phyloP scores from a whole-genome alignment of 805 yeast genomes.

The Saccharomycopsis fibuligera region DNA sequence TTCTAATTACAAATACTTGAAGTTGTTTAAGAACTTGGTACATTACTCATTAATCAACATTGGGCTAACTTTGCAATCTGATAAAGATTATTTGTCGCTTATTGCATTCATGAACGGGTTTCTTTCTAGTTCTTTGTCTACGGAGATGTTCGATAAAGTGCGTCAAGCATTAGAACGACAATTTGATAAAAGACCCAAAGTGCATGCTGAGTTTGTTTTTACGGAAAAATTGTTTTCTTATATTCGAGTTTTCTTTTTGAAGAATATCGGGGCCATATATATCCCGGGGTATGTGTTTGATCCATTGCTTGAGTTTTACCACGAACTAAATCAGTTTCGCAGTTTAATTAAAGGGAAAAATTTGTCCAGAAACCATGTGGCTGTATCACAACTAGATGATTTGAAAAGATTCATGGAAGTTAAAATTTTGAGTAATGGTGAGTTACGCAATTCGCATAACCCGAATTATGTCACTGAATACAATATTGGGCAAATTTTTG shows the following conservation, averaged over 20 bases:
- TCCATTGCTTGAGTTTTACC: slow-evolving; percentile 10
- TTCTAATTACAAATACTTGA: background rate
- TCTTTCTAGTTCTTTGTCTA: slow-evolving; percentile 1
- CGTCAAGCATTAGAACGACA: background rate
- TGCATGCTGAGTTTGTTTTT: background rate
- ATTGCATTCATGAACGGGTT: slow-evolving; percentile 14
- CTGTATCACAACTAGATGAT: slow-evolving; percentile 1
- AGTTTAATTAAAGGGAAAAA: background rate
- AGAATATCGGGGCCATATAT: slow-evolving; percentile 6
- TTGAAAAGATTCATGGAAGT: slow-evolving; percentile 3
- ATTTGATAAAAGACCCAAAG: background rate
- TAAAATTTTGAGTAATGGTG: slow-evolving; percentile 5
- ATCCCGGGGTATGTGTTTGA: slow-evolving; percentile 7
- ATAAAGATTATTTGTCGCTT: slow-evolving; percentile 3
- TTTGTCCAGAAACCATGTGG: background rate
- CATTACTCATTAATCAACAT: slow-evolving; percentile 11
- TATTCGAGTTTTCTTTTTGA: slow-evolving; percentile 2
- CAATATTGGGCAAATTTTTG: slow-evolving; percentile 3
- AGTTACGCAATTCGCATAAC: slow-evolving; percentile 4
- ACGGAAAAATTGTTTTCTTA: slow-evolving; percentile 2
- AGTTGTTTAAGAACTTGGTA: slow-evolving; percentile 8
- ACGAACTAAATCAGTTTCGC: slow-evolving; percentile 4
- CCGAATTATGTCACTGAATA: slow-evolving; percentile 8
- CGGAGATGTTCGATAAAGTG: background rate
- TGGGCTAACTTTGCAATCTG: slow-evolving; percentile 8